Evolutionary conservation across 768 basidiomycete genomes (phyloP), one percentile per base, ranked within the genome.

Genomic region (Gelatoporia subvermispora): DNA sequence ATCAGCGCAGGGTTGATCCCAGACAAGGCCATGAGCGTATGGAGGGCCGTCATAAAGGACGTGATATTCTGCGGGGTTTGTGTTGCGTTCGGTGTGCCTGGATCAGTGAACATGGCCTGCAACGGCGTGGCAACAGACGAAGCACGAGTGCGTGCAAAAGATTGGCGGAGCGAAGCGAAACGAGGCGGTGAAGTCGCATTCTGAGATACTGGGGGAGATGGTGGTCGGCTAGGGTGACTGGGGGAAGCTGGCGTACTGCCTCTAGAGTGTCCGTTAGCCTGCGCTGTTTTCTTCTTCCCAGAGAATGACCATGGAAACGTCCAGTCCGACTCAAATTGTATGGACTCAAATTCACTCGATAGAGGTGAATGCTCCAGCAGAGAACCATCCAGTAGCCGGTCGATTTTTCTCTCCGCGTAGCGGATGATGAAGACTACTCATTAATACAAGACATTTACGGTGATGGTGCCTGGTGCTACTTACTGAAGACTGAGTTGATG

Each of bases 261-360:
- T 40, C 53, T 16, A 4, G 45, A 53, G 22, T 45, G 23, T 0
- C 55, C 51, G 37, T 43, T 54, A 7, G 63, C 23, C 13, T 68
- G 58, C 5, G 64, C 53, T 16, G 63, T 61, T 63, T 82, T 88
- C 62, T 78, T 84, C 62, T 84, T 85, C 24, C 71, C 65, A 21
- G 72, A 72, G 57, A 91, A 86, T 7, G 88, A 75, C n/a, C 88
- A 78, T 17, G 91, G 68, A 62, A 92, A 87, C 0, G 86, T 84
- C 96, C 96, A 99, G 46, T 98, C 96, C 4, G 91, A 93, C 67
- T 98, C 94, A 60, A 97, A 99, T 54, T 91, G 85, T 17, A 98
- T 73, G 24, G 80, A 76, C 44, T 88, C 89, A 47, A 92, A 82
- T 57, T 88, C 85, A 3, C 81, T 78, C 2, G 86, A 79, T n/a